phyloP scores from a whole-genome alignment of 2,329 filamentous ascomycete species.

The Chlorencoelia australis region DNA sequence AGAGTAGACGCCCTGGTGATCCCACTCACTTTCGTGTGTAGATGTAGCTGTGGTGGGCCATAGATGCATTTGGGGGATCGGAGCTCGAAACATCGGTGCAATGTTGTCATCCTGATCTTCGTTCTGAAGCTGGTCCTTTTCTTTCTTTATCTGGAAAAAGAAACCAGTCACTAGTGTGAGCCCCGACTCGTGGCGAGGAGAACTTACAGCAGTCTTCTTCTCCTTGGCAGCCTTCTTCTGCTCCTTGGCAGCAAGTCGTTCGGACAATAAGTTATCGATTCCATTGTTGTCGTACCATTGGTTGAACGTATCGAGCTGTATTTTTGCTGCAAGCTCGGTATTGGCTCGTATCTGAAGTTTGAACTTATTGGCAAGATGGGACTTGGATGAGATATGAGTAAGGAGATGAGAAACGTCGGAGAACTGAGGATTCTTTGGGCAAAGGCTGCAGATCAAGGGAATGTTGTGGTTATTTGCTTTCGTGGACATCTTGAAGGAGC shows the following conservation, averaged over 20 bases:
- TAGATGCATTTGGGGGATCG: constrained; percentile 25
- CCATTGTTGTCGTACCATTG: constrained; percentile 66
- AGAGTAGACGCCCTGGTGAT: constrained; percentile 14
- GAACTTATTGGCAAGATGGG: constrained; percentile 78
- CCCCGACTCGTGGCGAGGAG: too few relatives aligned
- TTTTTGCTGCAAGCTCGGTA: constrained; percentile 53
- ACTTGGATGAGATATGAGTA: constrained; percentile 86
- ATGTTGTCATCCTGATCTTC: constrained; percentile 6
- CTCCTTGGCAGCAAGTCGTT: constrained; percentile 69
- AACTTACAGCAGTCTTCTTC: too few relatives aligned
- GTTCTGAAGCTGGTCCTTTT: constrained; percentile 7
- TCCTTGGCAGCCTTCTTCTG: constrained; percentile 42
- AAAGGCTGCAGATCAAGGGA: constrained; percentile 72
- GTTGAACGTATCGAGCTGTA: constrained; percentile 58
- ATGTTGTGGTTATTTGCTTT: constrained; percentile 31
- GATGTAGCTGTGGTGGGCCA: constrained; percentile 15
- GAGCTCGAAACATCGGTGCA: constrained; percentile 20
- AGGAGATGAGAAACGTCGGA: constrained; percentile 87
- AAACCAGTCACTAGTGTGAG: too few relatives aligned
- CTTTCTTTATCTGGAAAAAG: constrained; percentile 10
- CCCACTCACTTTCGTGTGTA: constrained; percentile 14
- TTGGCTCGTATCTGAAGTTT: constrained; percentile 66
- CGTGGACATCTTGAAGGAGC: constrained; percentile 16
- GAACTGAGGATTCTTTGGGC: constrained; percentile 68
- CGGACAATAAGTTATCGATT: constrained; percentile 64